Evolutionary conservation across 192 early-diverging fungal genomes (phyloP).

Genomic region (Coemansia sp.): DNA sequence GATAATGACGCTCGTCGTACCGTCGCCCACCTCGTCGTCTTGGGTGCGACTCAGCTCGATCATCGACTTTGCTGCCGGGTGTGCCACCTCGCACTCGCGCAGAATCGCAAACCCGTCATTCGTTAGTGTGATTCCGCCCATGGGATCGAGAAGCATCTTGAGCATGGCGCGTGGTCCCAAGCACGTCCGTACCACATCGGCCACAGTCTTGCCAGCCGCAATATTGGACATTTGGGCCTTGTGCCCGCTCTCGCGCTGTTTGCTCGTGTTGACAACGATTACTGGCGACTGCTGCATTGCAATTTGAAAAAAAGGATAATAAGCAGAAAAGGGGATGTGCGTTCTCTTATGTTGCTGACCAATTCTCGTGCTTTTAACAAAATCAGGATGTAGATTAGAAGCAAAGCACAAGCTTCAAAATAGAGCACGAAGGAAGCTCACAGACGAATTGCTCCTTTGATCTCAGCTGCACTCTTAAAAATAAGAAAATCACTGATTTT

Average conservation of each 20-base stretch:
- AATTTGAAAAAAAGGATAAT: not conserved
- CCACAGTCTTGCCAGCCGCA: conserved; percentile 95
- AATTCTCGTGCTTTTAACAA: not conserved
- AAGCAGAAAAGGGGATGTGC: not conserved
- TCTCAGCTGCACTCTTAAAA: not conserved
- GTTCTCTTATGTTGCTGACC: not conserved
- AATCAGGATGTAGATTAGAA: not conserved
- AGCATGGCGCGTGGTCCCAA: conserved; percentile 98
- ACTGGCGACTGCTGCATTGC: conserved; percentile 76
- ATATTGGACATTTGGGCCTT: conserved; percentile 99
- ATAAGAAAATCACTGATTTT: too few relatives aligned
- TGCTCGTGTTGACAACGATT: conserved; percentile 86
- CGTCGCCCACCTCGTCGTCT: conserved; percentile 99
- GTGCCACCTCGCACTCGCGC: conserved; percentile 98
- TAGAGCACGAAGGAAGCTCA: not conserved
- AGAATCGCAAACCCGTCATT: conserved; percentile 99
- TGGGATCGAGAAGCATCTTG: conserved; percentile 99
- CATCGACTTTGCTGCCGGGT: conserved; percentile 99
- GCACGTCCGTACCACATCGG: conserved; percentile 98
- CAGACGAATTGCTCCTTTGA: not conserved
- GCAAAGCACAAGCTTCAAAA: not conserved
- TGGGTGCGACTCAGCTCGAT: conserved; percentile 98
- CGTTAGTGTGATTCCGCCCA: conserved; percentile 98
- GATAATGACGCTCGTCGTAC: conserved; percentile 98
- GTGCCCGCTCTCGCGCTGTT: conserved; percentile 92